Conservation (phyloP, 1,284 basidiomycete genomes). For the Omphalotus olearius region DNA sequence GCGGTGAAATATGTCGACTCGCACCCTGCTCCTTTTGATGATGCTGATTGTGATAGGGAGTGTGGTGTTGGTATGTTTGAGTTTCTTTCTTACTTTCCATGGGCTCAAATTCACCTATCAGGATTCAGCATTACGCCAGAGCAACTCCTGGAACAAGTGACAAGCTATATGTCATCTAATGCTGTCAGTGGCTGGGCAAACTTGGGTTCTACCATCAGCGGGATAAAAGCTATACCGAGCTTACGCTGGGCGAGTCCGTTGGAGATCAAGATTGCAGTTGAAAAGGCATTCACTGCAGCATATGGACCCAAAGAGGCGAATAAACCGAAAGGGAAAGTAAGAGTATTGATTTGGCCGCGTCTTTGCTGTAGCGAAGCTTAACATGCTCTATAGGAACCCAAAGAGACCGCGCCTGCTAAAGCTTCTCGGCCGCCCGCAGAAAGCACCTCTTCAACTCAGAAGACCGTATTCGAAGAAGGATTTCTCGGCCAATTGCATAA, state of each 20-base stretch:
- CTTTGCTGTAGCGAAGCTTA: not conserved
- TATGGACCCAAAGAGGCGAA: conserved; percentile 79
- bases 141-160: conserved; percentile 62
- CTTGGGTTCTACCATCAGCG: conserved; percentile 69
- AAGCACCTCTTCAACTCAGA: conserved; percentile 37
- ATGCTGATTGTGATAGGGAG: conserved; percentile 72
- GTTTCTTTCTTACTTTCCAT: not conserved
- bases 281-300: conserved; percentile 66
- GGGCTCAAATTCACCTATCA: conserved; percentile 27
- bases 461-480: conserved; percentile 89
- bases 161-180: conserved; percentile 55
- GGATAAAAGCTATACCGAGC: conserved; percentile 63
- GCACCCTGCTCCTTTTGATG: conserved; percentile 59
- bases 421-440: conserved; percentile 27
- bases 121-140: conserved; percentile 78
- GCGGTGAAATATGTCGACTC: conserved; percentile 76
- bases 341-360: not conserved
- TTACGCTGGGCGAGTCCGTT: conserved; percentile 89
- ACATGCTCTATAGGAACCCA: conserved; percentile 44
- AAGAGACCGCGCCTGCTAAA: conserved; percentile 32
- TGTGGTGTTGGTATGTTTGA: conserved; percentile 83
- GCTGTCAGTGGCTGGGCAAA: conserved; percentile 69
- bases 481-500: conserved; percentile 93
- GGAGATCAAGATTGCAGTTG: conserved; percentile 87
- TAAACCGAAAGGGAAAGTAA: conserved; percentile 71